Evolutionary conservation across 2,329 filamentous ascomycete species (phyloP).

Genomic region (Penicillium freii): DNA sequence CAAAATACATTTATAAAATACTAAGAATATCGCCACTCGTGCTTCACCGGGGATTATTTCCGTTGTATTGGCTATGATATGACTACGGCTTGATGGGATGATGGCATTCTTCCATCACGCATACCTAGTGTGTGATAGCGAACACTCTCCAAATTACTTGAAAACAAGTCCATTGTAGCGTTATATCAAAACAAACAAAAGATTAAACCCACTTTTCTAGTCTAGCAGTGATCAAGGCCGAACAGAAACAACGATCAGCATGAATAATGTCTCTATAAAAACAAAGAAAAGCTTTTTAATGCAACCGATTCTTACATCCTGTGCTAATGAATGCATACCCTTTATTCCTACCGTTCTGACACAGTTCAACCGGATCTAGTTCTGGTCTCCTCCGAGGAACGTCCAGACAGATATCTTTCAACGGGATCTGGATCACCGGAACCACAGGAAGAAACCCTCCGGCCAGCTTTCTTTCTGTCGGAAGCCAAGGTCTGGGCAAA

Average conservation of each 20-base stretch:
- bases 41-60: neutral
- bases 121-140: neutral
- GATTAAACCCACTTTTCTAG: neutral
- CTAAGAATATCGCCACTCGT: neutral
- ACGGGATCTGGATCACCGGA: constrained; percentile 28
- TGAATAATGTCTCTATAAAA: neutral
- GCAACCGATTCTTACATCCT: neutral
- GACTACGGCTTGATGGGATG: neutral
- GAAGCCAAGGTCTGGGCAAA: constrained; percentile 62
- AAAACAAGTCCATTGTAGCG: neutral
- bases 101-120: constrained; percentile 1
- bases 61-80: neutral
- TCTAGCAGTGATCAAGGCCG: neutral
- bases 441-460: constrained; percentile 26
- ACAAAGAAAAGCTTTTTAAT: neutral
- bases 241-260: neutral
- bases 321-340: neutral
- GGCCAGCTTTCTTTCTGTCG: constrained; percentile 34
- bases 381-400: neutral
- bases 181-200: neutral
- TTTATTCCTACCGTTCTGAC: neutral
- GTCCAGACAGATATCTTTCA: constrained; percentile 22
- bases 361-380: neutral
- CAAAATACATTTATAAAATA: neutral
- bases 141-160: too few relatives aligned